Percentiles rank a stretch among this genome's conserved stretches.
These are phyloP conservation scores for Hyaloperonospora brassicae DNA, from an alignment of 352 stramenopile species.

Conservation along the genomic window DNA sequence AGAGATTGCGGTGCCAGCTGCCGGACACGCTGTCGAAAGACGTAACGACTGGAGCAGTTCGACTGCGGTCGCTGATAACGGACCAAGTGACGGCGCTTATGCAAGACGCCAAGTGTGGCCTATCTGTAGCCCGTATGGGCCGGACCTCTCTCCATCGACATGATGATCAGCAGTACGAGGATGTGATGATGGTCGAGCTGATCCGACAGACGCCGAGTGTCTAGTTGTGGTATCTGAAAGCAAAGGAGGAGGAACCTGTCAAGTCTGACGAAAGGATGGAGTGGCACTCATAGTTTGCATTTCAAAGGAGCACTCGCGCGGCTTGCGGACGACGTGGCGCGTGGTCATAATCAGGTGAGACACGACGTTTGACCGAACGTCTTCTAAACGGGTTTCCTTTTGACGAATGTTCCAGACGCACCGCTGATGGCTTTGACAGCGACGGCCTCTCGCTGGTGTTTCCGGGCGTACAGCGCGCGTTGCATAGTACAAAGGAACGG, in stretches of 20 bases:
- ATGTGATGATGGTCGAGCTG: conserved; percentile 73
- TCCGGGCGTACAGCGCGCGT: conserved; percentile 58
- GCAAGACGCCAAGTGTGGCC: conserved; percentile 47
- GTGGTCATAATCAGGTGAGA: no score
- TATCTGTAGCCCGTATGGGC: conserved; percentile 45
- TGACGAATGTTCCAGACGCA: conserved; percentile 83
- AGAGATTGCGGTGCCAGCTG: no score
- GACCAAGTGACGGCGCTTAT: conserved; percentile 88
- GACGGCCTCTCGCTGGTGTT: conserved; percentile 81
- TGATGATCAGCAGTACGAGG: conserved; percentile 55
- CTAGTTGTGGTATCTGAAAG: conserved; percentile 91
- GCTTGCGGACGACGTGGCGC: no score
- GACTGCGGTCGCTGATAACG: no score
- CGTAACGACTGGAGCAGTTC: no score
- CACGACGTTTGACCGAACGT: conserved; percentile 88
- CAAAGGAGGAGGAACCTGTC: conserved; percentile 88
- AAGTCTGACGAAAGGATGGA: conserved; percentile 69
- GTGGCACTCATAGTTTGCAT: conserved; percentile 32
- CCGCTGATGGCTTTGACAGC: conserved; percentile 90
- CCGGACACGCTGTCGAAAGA: no score
- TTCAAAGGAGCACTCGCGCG: conserved; percentile 64
- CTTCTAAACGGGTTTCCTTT: conserved; percentile 89
- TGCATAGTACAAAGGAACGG: conserved; percentile 74
- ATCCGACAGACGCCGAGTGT: conserved; percentile 59
- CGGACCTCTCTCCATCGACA: no score